A percentile compares a stretch with the other conserved stretches of the same genome.
Evolutionary conservation across 2,329 filamentous ascomycete species (phyloP).

Genomic region (Albophoma yamanashiensis): DNA sequence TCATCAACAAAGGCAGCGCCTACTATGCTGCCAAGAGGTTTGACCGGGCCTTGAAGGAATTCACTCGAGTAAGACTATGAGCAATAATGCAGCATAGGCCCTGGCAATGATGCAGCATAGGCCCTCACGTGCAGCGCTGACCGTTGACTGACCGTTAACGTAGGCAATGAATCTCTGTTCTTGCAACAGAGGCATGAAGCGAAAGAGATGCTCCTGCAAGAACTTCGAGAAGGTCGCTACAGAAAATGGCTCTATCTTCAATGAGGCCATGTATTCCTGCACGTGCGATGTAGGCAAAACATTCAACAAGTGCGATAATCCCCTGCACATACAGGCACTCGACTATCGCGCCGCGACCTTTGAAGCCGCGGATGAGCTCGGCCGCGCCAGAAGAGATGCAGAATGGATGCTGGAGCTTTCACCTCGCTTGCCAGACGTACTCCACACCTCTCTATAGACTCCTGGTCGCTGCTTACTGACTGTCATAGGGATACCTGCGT

Average conservation of each 20-base stretch:
- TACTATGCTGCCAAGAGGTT: slow-evolving; percentile 22
- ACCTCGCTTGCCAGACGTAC: slow-evolving; percentile 27
- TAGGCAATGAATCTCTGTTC: slow-evolving; percentile 26
- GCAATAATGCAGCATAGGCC: too few relatives aligned
- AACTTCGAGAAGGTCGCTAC: slow-evolving; percentile 22
- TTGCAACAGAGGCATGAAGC: slow-evolving; percentile 21
- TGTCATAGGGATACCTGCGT: slow-evolving; percentile 27
- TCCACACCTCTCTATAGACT: background rate
- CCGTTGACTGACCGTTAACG: background rate
- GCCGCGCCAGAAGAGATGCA: slow-evolving; percentile 26
- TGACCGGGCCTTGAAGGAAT: slow-evolving; percentile 23
- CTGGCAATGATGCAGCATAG: too few relatives aligned
- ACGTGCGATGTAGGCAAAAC: slow-evolving; percentile 22
- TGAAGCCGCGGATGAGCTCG: slow-evolving; percentile 25
- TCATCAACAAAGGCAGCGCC: background rate
- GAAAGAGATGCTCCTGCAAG: slow-evolving; percentile 28
- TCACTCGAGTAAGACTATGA: slow-evolving; percentile 19
- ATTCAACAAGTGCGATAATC: slow-evolving; percentile 28
- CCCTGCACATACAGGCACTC: slow-evolving; percentile 26
- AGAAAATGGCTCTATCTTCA: slow-evolving; percentile 25
- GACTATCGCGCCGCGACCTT: slow-evolving; percentile 30
- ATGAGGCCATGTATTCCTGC: slow-evolving; percentile 30
- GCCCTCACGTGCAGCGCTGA: background rate
- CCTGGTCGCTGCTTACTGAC: slow-evolving; percentile 1
- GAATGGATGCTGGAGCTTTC: slow-evolving; percentile 32